Evolutionary conservation across 345 rosid species (phyloP), one percentile per base, ranked within the genome.

Genomic region (Crucihimalaya himalaica): DNA sequence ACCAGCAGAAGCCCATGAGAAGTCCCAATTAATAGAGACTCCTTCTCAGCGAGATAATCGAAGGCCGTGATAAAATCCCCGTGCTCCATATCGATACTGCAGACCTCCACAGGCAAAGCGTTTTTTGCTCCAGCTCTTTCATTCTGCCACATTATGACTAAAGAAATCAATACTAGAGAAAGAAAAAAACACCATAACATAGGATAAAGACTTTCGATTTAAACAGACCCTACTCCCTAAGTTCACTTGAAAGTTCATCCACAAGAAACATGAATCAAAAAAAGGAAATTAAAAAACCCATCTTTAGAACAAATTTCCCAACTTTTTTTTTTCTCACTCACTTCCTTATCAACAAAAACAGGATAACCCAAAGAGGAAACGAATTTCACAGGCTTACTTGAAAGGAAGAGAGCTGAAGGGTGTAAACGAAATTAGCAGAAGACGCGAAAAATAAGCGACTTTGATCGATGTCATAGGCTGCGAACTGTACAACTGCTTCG

Each of bases 11-110:
- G 84, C 16, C 99, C 99, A 73, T 65, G 64, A 60, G 84, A 75
- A 39, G 99, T 90, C 35, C 99, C 99, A 53, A 92, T 35, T 25
- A 90, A 68, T 39, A 95, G 48, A n/a, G 97, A 87, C 78, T 95
- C 98, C 82, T 90, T 90, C 91, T 95, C 97, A 85, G 91, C 83
- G 0, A 95, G 83, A 78, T 87, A 95, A 77, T 92, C 97, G 52
- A 87, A 95, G 14, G 97, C 80, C 11, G 90, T 87, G 70, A 95
- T 80, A 69, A 48, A 50, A 77, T 90, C 94, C 20, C 73, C 94
- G 2, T 82, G 71, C 74, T 87, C 98, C 91, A 92, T 74, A 73
- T 80, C 96, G 71, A 86, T 51, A 34, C 61, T 72, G 61, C 77
- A 79, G 23, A 83, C 71, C 71, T 82, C 94, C 1, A 89, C 84